These are phyloP conservation scores for Chloromonas sp. DNA, from an alignment of 163 green algal species.

Conservation along the genomic window DNA sequence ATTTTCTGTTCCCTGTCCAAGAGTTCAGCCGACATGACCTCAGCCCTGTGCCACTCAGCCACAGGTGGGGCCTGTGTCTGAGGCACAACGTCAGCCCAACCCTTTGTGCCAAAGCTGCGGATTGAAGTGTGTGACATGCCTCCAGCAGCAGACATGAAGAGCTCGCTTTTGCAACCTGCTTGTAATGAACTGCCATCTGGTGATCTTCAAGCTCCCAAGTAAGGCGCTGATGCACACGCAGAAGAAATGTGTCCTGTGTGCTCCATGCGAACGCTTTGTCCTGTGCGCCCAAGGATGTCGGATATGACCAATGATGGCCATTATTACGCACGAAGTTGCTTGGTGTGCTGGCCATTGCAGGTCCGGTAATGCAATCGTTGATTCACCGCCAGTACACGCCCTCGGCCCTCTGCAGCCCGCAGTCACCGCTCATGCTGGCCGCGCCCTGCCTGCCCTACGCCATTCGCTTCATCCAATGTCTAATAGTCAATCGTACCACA, in stretches of 20 bases:
- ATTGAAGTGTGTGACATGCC: too few relatives aligned
- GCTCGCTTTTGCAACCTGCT: too few relatives aligned
- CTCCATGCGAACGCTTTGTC: too few relatives aligned
- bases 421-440: slow-evolving; percentile 38
- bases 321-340: too few relatives aligned
- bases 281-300: too few relatives aligned
- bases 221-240: too few relatives aligned
- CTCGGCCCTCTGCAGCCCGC: slow-evolving; percentile 16
- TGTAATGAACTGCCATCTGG: too few relatives aligned
- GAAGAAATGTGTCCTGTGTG: too few relatives aligned
- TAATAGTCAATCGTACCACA: slow-evolving; percentile 69
- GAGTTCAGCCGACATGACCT: slow-evolving; percentile 60
- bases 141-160: too few relatives aligned
- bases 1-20: slow-evolving; percentile 80
- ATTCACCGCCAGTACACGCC: not conserved
- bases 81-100: not conserved
- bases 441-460: slow-evolving; percentile 74
- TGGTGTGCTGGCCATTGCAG: not conserved
- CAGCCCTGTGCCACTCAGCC: slow-evolving; percentile 52
- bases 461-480: slow-evolving; percentile 87
- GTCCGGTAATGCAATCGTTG: slow-evolving; percentile 16
- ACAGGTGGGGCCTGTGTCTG: slow-evolving; percentile 22
- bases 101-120: not conserved
- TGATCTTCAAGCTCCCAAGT: too few relatives aligned
- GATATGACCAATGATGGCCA: too few relatives aligned